Conservation (phyloP, 179 eudicot species). For the Patellifolia procumbens region DNA sequence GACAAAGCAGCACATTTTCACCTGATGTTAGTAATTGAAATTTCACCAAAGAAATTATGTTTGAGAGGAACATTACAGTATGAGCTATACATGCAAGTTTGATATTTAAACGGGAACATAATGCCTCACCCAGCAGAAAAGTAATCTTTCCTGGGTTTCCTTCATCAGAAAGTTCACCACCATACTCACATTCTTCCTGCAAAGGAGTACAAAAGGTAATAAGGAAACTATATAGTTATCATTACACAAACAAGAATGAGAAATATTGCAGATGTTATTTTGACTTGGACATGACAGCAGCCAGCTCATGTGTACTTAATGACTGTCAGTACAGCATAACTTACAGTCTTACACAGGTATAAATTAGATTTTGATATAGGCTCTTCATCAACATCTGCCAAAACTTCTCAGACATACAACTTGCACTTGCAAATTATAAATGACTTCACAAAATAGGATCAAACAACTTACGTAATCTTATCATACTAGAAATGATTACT, state of each 20-base stretch:
- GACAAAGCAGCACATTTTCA: too few relatives aligned
- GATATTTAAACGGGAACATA: slow-evolving; percentile 17
- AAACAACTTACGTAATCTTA: neutral
- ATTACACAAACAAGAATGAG: neutral
- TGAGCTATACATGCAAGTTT: slow-evolving; percentile 16
- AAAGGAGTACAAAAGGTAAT: too few relatives aligned
- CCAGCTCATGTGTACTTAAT: neutral
- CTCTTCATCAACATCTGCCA: neutral
- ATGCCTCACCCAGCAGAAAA: slow-evolving; percentile 80
- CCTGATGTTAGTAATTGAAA: neutral
- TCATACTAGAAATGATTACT: neutral
- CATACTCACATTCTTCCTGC: slow-evolving; percentile 62
- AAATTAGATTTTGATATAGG: neutral
- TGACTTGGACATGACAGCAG: neutral
- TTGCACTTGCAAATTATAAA: neutral
- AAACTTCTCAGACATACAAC: neutral
- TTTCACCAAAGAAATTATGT: neutral
- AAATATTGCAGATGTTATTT: neutral
- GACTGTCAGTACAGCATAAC: neutral
- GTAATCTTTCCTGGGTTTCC: slow-evolving; percentile 43
- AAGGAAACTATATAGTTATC: neutral
- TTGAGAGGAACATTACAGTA: too few relatives aligned
- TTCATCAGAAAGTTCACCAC: slow-evolving; percentile 76
- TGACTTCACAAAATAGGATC: neutral
- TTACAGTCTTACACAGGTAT: neutral